Evolutionary conservation across 2,329 filamentous ascomycete species (phyloP), one percentile per base, ranked within the genome.

Genomic region (Chaetomiaceae sp.): DNA sequence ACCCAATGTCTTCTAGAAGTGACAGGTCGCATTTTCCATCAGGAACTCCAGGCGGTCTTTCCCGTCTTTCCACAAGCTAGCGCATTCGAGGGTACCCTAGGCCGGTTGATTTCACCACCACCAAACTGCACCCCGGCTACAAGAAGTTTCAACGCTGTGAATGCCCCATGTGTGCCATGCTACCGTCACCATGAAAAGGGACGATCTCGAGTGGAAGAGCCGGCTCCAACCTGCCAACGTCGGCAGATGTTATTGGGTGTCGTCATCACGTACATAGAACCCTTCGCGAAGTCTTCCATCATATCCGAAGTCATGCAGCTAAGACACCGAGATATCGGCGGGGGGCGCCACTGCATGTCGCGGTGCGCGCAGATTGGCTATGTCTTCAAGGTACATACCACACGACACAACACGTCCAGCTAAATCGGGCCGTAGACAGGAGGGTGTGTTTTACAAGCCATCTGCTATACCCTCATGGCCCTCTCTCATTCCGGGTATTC

Each of bases 231-330:
- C 21, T 50, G 10, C 43, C 34, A 33, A 23, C 16, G 42, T 36
- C 49, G 40, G 34, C 23, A 44, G 6, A 34, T 51, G 23, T 42
- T 29, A 55, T 55, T 55, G 53, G 56, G 14, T 33, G 47, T 30
- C 18, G 49, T 42, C 32, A 34, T 50, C 16, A 23, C 32, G n/a
- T n/a, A n/a, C 40, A 16, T 48, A 37, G 48, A 54, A 54, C 18
- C 10, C 45, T 56, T 58, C 29, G 38, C 42, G 51, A 56, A 58
- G 32, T 13, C 51, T 58, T 55, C 56, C 44, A 55, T 48, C 38
- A 57, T 54, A 56, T 54, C 56, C 48, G 46, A 44, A 46, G 54
- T 52, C 32, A 25, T 34, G 50, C 56, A 51, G 37, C 34, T 30
- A 34, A 33, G 25, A 51, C 23, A 25, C 32, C 33, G 18, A 48